Evolutionary conservation across 441 rosid species (phyloP).

Genomic region (Croton setiger): DNA sequence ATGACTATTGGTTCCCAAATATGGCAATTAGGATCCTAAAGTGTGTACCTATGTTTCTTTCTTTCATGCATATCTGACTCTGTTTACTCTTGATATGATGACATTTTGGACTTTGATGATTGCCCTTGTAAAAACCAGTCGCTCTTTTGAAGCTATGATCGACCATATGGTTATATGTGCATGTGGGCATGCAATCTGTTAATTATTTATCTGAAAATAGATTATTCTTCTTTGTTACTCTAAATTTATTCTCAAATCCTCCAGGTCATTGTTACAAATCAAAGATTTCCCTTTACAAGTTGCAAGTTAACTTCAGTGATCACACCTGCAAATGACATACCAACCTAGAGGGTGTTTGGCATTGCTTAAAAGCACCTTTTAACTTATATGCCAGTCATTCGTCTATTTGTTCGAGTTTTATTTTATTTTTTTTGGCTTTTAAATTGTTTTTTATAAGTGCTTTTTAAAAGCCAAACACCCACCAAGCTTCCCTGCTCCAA

Average conservation of each 20-base stretch:
- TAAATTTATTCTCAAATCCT: background rate
- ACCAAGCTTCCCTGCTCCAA: background rate
- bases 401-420: background rate
- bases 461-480: no score
- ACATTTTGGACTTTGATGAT: background rate
- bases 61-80: background rate
- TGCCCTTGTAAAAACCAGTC: background rate
- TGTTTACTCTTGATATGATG: background rate
- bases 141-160: background rate
- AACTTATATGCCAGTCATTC: no score
- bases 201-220: background rate
- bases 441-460: no score
- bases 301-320: background rate
- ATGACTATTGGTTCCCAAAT: background rate
- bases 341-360: background rate
- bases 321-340: slow-evolving; percentile 2
- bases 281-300: background rate
- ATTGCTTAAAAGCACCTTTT: no score
- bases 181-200: background rate
- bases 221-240: background rate
- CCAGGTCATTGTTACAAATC: background rate
- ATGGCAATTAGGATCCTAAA: background rate
- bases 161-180: background rate
- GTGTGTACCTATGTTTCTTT: background rate
- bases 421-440: no score